A percentile compares a stretch with the other conserved stretches of the same genome.
Evolutionary conservation across 352 stramenopile species (phyloP).

Genomic region (Globisporangium cystogenes): DNA sequence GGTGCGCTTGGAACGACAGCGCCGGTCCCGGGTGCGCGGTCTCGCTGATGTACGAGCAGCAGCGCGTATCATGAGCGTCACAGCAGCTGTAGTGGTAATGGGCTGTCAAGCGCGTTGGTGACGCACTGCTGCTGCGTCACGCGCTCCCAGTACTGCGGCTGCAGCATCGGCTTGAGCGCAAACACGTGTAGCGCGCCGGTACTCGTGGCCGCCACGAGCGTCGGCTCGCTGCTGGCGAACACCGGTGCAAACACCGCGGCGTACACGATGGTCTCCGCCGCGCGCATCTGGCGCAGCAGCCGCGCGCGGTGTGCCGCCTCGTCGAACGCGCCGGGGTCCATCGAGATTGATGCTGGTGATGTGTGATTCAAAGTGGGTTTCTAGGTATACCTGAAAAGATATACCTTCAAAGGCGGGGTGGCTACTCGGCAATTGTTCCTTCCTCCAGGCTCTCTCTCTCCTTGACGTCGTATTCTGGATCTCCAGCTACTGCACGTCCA

Average conservation of each 20-base stretch:
- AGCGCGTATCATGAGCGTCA: no score
- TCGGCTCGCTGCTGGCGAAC: slow-evolving; percentile 18
- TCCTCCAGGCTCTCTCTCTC: no score
- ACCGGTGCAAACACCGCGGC: slow-evolving; percentile 44
- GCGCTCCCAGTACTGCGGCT: slow-evolving; percentile 40
- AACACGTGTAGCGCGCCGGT: slow-evolving; percentile 58
- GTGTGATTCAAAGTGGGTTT: no score
- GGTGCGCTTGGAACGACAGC: slow-evolving; percentile 61
- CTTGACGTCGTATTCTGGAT: no score
- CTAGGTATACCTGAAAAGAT: no score
- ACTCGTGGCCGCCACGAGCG: slow-evolving; percentile 66
- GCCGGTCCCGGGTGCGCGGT: slow-evolving; percentile 37
- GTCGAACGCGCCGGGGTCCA: slow-evolving; percentile 59
- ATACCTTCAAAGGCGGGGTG: no score
- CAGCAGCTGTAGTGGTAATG: no score
- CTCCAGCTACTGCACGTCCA: slow-evolving; percentile 28
- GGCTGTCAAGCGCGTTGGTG: no score
- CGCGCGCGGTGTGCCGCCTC: slow-evolving; percentile 36
- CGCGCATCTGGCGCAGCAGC: slow-evolving; percentile 50
- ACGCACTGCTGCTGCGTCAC: slow-evolving; percentile 31
- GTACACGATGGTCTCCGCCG: slow-evolving; percentile 47
- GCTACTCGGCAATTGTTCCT: no score
- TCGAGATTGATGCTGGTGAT: no score
- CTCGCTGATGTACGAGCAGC: no score
- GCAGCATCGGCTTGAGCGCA: slow-evolving; percentile 34